phyloP scores from a whole-genome alignment of 2,329 filamentous ascomycete species.

The Exserohilum turcica region DNA sequence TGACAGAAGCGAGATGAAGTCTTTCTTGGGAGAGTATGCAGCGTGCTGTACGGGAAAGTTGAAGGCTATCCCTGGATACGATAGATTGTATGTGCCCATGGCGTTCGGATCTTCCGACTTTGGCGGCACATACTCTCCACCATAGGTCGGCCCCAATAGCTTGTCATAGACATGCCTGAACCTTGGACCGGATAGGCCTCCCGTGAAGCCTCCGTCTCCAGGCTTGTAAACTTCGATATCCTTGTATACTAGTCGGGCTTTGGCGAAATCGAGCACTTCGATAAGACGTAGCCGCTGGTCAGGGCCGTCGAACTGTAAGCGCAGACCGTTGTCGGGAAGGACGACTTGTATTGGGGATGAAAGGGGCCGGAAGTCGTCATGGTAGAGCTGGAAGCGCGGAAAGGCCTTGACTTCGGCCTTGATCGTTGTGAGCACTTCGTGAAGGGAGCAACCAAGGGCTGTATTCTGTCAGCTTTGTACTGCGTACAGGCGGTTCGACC shows the following conservation, averaged over 20 bases:
- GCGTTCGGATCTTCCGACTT: constrained; percentile 56
- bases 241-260: constrained; percentile 82
- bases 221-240: constrained; percentile 77
- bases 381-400: constrained; percentile 80
- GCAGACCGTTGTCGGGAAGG: constrained; percentile 83
- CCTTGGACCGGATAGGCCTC: constrained; percentile 65
- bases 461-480: constrained; percentile 26
- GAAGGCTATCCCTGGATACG: constrained; percentile 93
- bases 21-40: constrained; percentile 74
- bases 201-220: constrained; percentile 37
- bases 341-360: constrained; percentile 74
- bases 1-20: constrained; percentile 85
- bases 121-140: constrained; percentile 84
- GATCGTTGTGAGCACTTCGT: constrained; percentile 84
- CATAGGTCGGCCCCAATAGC: constrained; percentile 91
- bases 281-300: constrained; percentile 91
- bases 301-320: constrained; percentile 88
- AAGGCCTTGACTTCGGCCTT: constrained; percentile 86
- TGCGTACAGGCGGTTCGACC: constrained; percentile 2
- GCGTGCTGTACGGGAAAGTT: constrained; percentile 79
- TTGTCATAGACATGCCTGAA: constrained; percentile 92
- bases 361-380: constrained; percentile 76
- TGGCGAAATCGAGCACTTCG: constrained; percentile 88
- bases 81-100: constrained; percentile 82
- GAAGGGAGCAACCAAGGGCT: constrained; percentile 90